These are phyloP conservation scores for Phytophthora sp. DNA, from an alignment of 352 stramenopile genomes.

Conservation along the genomic window DNA sequence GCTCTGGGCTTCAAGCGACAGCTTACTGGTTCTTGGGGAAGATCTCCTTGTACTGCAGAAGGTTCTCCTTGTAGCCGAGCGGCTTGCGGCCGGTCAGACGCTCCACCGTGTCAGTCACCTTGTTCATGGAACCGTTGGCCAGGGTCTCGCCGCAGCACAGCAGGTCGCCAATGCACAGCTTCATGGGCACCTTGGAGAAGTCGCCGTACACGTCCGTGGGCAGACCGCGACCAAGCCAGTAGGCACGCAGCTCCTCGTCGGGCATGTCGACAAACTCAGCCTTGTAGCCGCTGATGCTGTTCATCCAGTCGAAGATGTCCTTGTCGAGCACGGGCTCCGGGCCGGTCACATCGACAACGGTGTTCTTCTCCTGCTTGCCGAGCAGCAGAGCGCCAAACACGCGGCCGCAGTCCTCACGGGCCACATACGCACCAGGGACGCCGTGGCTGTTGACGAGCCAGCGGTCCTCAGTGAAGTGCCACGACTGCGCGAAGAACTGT, in stretches of 20 bases:
- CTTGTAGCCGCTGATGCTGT: slow-evolving; percentile 20
- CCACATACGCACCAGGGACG: slow-evolving; percentile 7
- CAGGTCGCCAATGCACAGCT: slow-evolving; percentile 32
- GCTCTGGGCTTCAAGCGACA: no score
- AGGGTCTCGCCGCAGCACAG: slow-evolving; percentile 33
- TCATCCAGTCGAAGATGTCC: slow-evolving; percentile 28
- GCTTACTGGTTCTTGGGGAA: slow-evolving; percentile 13
- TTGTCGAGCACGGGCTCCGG: slow-evolving; percentile 9
- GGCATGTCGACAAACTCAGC: slow-evolving; percentile 26
- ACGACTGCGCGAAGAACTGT: slow-evolving; percentile 23
- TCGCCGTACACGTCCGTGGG: slow-evolving; percentile 29
- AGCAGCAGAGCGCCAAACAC: slow-evolving; percentile 26
- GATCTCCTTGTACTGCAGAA: slow-evolving; percentile 31
- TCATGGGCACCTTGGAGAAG: slow-evolving; percentile 30
- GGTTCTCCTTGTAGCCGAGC: slow-evolving; percentile 26
- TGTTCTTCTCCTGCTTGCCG: slow-evolving; percentile 29
- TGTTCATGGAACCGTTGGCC: slow-evolving; percentile 33
- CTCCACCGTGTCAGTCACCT: slow-evolving; percentile 33
- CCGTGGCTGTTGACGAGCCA: slow-evolving; percentile 27
- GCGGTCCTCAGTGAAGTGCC: slow-evolving; percentile 25
- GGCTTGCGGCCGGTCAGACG: slow-evolving; percentile 31
- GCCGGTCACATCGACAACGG: slow-evolving; percentile 15
- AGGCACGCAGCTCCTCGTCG: slow-evolving; percentile 12
- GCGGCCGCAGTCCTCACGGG: slow-evolving; percentile 21
- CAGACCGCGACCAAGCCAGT: slow-evolving; percentile 23